These are phyloP conservation scores for Penicillium griseofulvum DNA, from an alignment of 2,329 filamentous ascomycete genomes.

Conservation along the genomic window DNA sequence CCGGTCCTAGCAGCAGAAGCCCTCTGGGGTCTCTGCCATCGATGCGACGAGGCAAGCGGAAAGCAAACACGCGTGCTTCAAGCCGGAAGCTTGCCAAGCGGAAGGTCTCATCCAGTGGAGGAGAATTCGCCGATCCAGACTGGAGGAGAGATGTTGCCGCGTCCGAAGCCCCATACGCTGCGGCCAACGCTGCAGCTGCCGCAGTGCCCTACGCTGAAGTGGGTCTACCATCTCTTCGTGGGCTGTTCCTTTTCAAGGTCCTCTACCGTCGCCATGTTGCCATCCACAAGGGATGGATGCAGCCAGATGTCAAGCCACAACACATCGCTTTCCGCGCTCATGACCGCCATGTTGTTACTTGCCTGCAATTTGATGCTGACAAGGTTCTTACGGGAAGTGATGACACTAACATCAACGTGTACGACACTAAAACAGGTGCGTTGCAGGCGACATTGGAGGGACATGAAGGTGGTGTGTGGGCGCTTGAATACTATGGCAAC, in stretches of 20 bases:
- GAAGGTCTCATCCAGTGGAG: conserved; percentile 50
- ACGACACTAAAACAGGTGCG: conserved; percentile 92
- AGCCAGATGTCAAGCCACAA: conserved; percentile 72
- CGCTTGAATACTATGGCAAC: conserved; percentile 92
- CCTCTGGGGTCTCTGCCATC: conserved; percentile 20
- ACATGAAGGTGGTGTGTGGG: conserved; percentile 97
- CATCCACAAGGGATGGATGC: conserved; percentile 90
- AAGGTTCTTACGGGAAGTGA: conserved; percentile 98
- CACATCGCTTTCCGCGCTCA: conserved; percentile 97
- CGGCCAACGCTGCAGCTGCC: conserved; percentile 74
- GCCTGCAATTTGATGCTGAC: conserved; percentile 94
- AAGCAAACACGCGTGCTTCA: conserved; percentile 46
- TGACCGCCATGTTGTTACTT: conserved; percentile 93
- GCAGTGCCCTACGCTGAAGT: conserved; percentile 79
- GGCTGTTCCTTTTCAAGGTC: conserved; percentile 92
- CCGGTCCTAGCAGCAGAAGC: conserved; percentile 26
- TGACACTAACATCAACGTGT: conserved; percentile 96
- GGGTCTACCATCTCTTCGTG: conserved; percentile 73
- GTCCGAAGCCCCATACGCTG: conserved; percentile 80
- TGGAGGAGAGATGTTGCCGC: conserved; percentile 50
- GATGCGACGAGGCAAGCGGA: conserved; percentile 46
- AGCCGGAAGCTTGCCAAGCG: conserved; percentile 57
- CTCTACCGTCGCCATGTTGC: conserved; percentile 90
- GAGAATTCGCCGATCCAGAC: conserved; percentile 41
- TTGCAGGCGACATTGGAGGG: conserved; percentile 80